A percentile compares a stretch with the other conserved stretches of the same genome.
phyloP scores from a whole-genome alignment of 352 stramenopile genomes.

The Globisporangium alternatum region DNA sequence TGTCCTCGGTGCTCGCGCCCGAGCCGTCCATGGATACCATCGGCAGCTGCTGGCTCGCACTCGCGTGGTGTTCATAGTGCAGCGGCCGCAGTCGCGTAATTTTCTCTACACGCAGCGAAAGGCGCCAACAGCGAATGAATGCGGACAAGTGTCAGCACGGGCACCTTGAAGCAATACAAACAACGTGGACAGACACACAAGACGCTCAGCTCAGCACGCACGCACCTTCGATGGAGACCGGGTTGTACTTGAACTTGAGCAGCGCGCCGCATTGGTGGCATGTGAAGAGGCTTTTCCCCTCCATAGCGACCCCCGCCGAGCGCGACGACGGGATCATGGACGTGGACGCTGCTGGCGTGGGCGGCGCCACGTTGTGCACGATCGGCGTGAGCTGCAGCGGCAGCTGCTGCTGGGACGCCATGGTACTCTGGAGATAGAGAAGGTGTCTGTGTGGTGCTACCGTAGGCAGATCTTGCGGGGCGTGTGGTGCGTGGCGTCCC shows the following conservation, averaged over 20 bases:
- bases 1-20: constrained; percentile 17
- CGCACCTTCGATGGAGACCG: constrained; percentile 54
- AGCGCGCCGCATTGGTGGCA: constrained; percentile 67
- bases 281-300: constrained; percentile 77
- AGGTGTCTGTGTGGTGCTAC: background rate
- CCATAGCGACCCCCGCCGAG: constrained; percentile 38
- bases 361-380: constrained; percentile 18
- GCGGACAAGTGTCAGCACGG: background rate
- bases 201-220: background rate
- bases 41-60: background rate
- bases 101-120: constrained; percentile 27
- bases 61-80: constrained; percentile 29
- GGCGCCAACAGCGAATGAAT: background rate
- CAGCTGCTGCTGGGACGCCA: constrained; percentile 16
- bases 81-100: constrained; percentile 50
- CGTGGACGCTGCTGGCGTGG: constrained; percentile 1
- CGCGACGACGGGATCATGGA: constrained; percentile 19
- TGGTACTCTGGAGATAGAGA: constrained; percentile 4
- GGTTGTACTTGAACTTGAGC: constrained; percentile 67
- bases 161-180: background rate
- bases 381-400: constrained; percentile 19
- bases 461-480: background rate
- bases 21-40: constrained; percentile 18
- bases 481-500: background rate
- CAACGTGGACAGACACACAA: background rate